phyloP scores from a whole-genome alignment of 371 early-diverging fungal species.

The Rhizomucor pusillus region DNA sequence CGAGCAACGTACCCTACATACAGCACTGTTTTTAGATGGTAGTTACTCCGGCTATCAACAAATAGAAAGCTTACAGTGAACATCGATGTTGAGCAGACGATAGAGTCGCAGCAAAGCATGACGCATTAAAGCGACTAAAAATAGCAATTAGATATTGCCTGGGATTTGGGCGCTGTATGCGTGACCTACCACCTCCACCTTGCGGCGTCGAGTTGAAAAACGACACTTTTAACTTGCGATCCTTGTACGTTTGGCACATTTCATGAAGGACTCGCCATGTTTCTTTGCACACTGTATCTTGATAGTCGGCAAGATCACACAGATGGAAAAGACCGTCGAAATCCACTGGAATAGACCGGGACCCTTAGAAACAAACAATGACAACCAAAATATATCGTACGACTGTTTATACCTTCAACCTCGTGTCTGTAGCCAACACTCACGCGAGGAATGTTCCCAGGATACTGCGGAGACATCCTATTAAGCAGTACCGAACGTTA shows the following conservation, averaged over 20 bases:
- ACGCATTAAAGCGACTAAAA: conserved; percentile 83
- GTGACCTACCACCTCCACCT: conserved; percentile 73
- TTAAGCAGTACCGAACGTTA: conserved; percentile 1
- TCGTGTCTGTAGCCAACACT: conserved; percentile 67
- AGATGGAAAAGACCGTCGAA: conserved; percentile 63
- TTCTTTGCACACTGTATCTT: conserved; percentile 51
- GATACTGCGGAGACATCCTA: conserved; percentile 65
- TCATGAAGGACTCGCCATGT: conserved; percentile 59
- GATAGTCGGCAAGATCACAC: conserved; percentile 57
- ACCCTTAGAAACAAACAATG: not conserved
- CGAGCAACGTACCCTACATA: conserved; percentile 65
- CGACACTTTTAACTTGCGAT: conserved; percentile 55
- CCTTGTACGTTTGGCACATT: conserved; percentile 47
- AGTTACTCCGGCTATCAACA: conserved; percentile 25
- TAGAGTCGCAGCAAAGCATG: conserved; percentile 78
- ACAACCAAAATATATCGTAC: too few relatives aligned
- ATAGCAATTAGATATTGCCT: conserved; percentile 1
- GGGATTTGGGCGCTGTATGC: not conserved
- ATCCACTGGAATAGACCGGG: conserved; percentile 47
- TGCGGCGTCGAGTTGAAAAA: conserved; percentile 87
- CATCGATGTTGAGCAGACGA: conserved; percentile 60
- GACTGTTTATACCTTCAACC: conserved; percentile 48
- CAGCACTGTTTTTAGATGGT: not conserved
- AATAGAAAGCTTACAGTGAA: conserved; percentile 50
- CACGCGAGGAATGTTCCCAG: conserved; percentile 72